Base-by-base conservation (phyloP, 148 eudicot species). In the Rhododendron ovatum region DNA sequence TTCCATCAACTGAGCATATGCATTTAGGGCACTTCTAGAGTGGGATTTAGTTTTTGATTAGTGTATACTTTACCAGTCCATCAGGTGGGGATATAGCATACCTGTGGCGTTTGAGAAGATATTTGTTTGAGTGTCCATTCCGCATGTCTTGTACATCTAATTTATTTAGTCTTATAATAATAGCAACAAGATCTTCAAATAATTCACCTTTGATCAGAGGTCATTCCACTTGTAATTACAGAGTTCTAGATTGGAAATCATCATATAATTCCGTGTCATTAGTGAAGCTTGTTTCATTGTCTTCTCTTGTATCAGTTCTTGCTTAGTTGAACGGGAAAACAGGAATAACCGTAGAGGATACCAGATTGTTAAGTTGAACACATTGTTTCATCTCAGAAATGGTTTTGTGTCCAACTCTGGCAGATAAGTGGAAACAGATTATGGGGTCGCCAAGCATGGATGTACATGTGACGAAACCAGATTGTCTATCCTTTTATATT, bases 371-470 rank as follows among this genome's bases (percentile, higher is more conserved):
- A n/a, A 47, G 30, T 79, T 24, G 61, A 26, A 51, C 30, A 43
- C 15, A 78, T n/a, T 85, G 45, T 85, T 41, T 81, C 41, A 47
- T 74, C 4, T 15, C 35, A 12, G 82, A 43, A 51, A 75, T 75
- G 55, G 20, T 39, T 61, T 18, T 81, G 55, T 47, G 20, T 80
- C 84, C 30, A 78, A 83, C 43, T 24, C 74, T 82, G 95, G 91
- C 95, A 97, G 99, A 93, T 88, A 92, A 91, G 91, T 97, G 99
- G 99, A 94, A 93, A 90, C 92, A 92, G 84, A 90, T 97, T 78
- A 94, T 97, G 37, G 93, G 96, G 53, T 84, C 90, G 69, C 96
- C 98, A 75, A 93, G 83, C 89, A 93, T 97, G 96, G 96, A 95
- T 86, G 89, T 90, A 73, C 85, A 91, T 81, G 91, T 92, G 63